Evolutionary conservation across 768 basidiomycete genomes (phyloP).

Genomic region (Omphalotus guepiniiformis): DNA sequence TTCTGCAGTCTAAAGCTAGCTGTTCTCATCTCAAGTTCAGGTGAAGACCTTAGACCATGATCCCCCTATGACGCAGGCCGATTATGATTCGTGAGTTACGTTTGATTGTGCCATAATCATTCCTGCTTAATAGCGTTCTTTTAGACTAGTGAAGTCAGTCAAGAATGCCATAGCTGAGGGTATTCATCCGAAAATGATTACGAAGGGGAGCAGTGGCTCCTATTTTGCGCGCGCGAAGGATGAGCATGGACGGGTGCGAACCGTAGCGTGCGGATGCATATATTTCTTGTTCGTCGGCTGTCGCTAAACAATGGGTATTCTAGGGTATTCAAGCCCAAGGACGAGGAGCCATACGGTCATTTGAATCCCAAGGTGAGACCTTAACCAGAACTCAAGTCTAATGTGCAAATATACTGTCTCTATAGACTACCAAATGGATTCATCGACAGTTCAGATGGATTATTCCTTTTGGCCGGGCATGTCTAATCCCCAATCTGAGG

Average conservation of each 20-base stretch:
- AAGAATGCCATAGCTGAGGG: constrained; percentile 69
- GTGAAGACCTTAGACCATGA: constrained; percentile 81
- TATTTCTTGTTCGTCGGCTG: background rate
- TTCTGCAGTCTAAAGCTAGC: constrained; percentile 8
- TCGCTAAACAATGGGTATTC: background rate
- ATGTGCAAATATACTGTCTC: background rate
- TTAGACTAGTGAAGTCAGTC: constrained; percentile 49
- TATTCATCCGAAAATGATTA: constrained; percentile 87
- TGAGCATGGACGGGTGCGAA: constrained; percentile 66
- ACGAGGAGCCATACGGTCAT: constrained; percentile 85
- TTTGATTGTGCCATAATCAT: background rate
- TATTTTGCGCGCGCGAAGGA: constrained; percentile 86
- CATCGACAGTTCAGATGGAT: constrained; percentile 87
- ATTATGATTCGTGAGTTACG: constrained; percentile 61
- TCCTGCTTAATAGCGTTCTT: background rate
- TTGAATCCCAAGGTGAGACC: constrained; percentile 74
- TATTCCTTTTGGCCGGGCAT: constrained; percentile 86
- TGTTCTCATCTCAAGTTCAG: constrained; percentile 27
- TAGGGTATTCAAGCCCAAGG: constrained; percentile 91
- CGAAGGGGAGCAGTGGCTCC: constrained; percentile 85
- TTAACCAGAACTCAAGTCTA: background rate
- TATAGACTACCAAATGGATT: constrained; percentile 83
- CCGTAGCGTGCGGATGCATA: constrained; percentile 63
- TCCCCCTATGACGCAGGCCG: constrained; percentile 66
- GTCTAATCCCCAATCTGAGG: constrained; percentile 88